Evolutionary conservation across 441 rosid species (phyloP), one percentile per base, ranked within the genome.

Genomic region (Erodium moschatum): DNA sequence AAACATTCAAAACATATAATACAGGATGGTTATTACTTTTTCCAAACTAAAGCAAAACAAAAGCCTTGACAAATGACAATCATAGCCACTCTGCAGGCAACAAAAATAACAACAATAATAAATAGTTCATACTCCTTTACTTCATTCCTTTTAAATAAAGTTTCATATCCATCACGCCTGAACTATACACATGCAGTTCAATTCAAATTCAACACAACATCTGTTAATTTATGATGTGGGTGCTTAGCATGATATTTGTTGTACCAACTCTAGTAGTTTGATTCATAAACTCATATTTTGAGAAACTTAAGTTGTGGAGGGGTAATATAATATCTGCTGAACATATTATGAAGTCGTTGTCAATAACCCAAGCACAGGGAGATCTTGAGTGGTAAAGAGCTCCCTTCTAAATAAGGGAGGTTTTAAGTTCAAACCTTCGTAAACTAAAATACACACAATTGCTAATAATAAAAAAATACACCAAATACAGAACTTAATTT

Each of bases 1-100:
- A 58, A 10, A 71, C 69, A 67, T 5, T 24, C 9, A 16, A 13
- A 61, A 54, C 52, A 71, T 9, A 42, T 21, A 61, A 62, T 24
- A 13, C 6, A 58, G 64, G 12, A 50, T 31, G 15, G 4, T 68
- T 52, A 4, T n/a, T 2, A 29, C 31, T 29, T 29, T 1, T 29
- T 13, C 18, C 15, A 48, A 48, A 48, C 54, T 48, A 48, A 48
- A 48, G 54, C 54, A 48, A 48, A 48, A 48, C 6, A 12, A 48
- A 48, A 48, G 54, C 16, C 54, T n/a, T 13, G 54, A n/a, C 31
- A 29, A 29, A 3, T 13, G 54, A n/a, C 31, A 29, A 29, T 9
- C 54, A 48, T 48, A 48, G 52, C 16, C 16, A 12, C 54, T 48
- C 54, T 48, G 54, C 54, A 48, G 18, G 13, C 54, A 48, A 12